Conservation (phyloP, 2,329 filamentous ascomycete genomes). For the Beauveria pseudobassiana region DNA sequence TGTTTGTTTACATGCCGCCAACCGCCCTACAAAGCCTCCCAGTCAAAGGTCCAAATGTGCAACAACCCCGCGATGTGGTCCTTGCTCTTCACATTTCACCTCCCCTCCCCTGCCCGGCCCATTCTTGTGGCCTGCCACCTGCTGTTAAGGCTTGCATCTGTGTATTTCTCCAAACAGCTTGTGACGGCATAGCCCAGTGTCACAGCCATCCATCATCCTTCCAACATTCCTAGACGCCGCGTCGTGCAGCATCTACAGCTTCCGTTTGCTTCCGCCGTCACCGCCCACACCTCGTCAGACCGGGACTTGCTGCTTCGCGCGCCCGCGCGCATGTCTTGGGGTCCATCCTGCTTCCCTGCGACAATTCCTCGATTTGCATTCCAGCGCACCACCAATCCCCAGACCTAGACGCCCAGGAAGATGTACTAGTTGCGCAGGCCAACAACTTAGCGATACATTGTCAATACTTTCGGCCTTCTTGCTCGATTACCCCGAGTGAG, state of each 20-base stretch:
- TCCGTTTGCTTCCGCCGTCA: not conserved
- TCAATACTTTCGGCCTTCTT: slow-evolving; percentile 34
- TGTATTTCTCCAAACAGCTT: slow-evolving; percentile 12
- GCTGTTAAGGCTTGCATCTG: not conserved
- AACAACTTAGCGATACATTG: slow-evolving; percentile 14
- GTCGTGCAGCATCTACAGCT: slow-evolving; percentile 4
- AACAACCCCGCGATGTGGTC: slow-evolving; percentile 19
- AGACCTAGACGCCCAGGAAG: slow-evolving; percentile 3
- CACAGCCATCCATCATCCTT: slow-evolving; percentile 6
- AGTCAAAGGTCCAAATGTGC: not conserved
- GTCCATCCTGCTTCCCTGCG: slow-evolving; percentile 3
- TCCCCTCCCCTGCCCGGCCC: slow-evolving; percentile 14
- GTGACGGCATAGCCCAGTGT: slow-evolving; percentile 19
- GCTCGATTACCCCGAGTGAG: not conserved
- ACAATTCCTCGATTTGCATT: slow-evolving; percentile 9
- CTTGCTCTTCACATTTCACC: slow-evolving; percentile 9
- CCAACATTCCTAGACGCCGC: slow-evolving; percentile 3
- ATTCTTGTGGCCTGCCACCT: slow-evolving; percentile 8
- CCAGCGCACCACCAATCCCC: slow-evolving; percentile 4
- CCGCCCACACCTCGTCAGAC: not conserved
- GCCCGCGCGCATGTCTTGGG: slow-evolving; percentile 13
- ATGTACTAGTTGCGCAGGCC: slow-evolving; percentile 11
- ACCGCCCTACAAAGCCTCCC: not conserved
- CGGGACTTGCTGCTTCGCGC: not conserved
- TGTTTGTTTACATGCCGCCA: slow-evolving; percentile 26